These are phyloP conservation scores for Metschnikowia peoriensis DNA, from an alignment of 805 yeast genomes.

Conservation along the genomic window DNA sequence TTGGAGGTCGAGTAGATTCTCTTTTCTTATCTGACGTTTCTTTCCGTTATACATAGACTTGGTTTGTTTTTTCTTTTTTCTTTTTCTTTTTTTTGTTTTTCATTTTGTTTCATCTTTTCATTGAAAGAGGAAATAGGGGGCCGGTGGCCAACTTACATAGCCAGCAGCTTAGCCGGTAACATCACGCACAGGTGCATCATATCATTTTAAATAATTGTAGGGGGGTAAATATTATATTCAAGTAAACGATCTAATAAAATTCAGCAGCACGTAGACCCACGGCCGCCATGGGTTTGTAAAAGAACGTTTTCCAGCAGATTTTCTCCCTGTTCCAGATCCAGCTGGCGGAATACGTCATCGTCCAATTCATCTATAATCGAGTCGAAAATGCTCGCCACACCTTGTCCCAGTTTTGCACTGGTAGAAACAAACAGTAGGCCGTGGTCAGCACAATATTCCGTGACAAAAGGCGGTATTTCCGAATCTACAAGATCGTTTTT, in stretches of 20 bases:
- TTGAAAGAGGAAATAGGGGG: no score
- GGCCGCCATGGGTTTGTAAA: not conserved
- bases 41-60: not conserved
- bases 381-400: constrained; percentile 44
- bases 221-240: no score
- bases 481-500: constrained; percentile 63
- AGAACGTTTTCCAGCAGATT: constrained; percentile 5
- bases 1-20: constrained; percentile 25
- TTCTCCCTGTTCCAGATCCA: constrained; percentile 6
- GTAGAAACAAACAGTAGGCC: constrained; percentile 37
- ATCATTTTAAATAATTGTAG: no score
- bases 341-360: constrained; percentile 28
- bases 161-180: no score
- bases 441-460: constrained; percentile 20
- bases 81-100: no score
- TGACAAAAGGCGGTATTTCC: constrained; percentile 5
- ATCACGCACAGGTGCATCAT: no score
- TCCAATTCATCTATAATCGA: constrained; percentile 30
- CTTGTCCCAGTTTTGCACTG: constrained; percentile 71
- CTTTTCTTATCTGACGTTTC: no score
- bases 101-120: no score
- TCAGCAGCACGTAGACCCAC: constrained; percentile 4
- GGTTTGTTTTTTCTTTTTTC: no score
- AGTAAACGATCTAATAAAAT: no score
- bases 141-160: no score